A percentile compares a stretch with the other conserved stretches of the same genome.
phyloP scores from a whole-genome alignment of 106 monocot genomes.

The Cymbidium sinense region DNA sequence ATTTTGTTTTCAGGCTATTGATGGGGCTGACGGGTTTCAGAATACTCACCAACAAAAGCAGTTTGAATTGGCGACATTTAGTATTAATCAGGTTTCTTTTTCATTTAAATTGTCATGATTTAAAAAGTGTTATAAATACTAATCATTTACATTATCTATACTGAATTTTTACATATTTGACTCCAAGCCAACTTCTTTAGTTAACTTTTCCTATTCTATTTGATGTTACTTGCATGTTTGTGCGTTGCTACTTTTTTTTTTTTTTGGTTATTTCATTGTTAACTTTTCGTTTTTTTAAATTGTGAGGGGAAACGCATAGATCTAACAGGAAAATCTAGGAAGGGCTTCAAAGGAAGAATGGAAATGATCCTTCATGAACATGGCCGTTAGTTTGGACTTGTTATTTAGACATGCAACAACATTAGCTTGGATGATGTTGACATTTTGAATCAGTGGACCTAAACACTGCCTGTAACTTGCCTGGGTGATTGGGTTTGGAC shows the following conservation, averaged over 20 bases:
- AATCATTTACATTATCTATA: background rate
- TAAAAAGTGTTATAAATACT: background rate
- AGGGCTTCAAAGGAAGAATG: background rate
- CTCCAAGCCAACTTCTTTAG: background rate
- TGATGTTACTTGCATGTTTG: background rate
- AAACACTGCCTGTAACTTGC: background rate
- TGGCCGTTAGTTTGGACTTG: too few relatives aligned
- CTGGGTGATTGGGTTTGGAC: background rate
- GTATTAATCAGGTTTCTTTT: slow-evolving; percentile 65
- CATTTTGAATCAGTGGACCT: too few relatives aligned
- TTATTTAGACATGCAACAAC: too few relatives aligned
- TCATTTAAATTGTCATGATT: slow-evolving; percentile 1
- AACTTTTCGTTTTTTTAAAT: background rate
- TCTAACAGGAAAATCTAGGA: background rate
- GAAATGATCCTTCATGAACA: background rate
- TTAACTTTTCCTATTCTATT: background rate
- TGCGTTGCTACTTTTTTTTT: background rate
- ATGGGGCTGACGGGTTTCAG: slow-evolving; percentile 88
- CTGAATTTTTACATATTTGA: background rate
- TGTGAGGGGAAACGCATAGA: background rate
- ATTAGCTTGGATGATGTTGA: too few relatives aligned
- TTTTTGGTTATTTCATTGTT: background rate
- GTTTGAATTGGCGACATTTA: slow-evolving; percentile 69
- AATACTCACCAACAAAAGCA: slow-evolving; percentile 85
- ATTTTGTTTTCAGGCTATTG: slow-evolving; percentile 52